Evolutionary conservation across 768 basidiomycete genomes (phyloP).

Genomic region (Ramaria sp.): DNA sequence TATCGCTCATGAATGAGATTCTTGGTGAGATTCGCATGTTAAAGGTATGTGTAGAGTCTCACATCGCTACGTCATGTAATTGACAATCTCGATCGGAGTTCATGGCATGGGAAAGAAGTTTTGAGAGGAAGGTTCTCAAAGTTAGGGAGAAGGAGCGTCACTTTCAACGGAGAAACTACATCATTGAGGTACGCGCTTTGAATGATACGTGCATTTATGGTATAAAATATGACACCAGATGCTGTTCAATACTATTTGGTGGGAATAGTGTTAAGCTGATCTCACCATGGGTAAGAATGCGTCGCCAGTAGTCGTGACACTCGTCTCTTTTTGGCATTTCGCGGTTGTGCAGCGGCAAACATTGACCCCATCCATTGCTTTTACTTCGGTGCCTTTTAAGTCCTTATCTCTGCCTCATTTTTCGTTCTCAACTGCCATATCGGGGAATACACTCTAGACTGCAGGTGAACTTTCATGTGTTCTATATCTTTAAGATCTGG

Average conservation of each 20-base stretch:
- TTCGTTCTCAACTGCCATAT: neutral
- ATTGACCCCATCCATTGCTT: constrained; percentile 78
- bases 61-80: neutral
- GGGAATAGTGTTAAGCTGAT: constrained; percentile 7
- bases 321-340: constrained; percentile 49
- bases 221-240: constrained; percentile 15
- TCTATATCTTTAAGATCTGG: neutral
- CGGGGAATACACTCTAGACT: constrained; percentile 20
- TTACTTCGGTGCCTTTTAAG: constrained; percentile 35
- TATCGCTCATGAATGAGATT: constrained; percentile 89
- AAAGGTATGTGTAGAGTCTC: constrained; percentile 33
- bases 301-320: constrained; percentile 40
- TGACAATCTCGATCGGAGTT: constrained; percentile 36
- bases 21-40: constrained; percentile 87
- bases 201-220: neutral
- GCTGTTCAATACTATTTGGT: constrained; percentile 48
- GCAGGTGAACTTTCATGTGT: constrained; percentile 23
- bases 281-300: constrained; percentile 20
- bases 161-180: constrained; percentile 79
- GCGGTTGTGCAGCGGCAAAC: constrained; percentile 57
- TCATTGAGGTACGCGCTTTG: constrained; percentile 51
- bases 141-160: constrained; percentile 74
- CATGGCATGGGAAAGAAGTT: constrained; percentile 92
- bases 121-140: constrained; percentile 62
- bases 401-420: neutral